Evolutionary conservation across 2,329 filamentous ascomycete genomes (phyloP).

Genomic region (Fusarium dimerum): DNA sequence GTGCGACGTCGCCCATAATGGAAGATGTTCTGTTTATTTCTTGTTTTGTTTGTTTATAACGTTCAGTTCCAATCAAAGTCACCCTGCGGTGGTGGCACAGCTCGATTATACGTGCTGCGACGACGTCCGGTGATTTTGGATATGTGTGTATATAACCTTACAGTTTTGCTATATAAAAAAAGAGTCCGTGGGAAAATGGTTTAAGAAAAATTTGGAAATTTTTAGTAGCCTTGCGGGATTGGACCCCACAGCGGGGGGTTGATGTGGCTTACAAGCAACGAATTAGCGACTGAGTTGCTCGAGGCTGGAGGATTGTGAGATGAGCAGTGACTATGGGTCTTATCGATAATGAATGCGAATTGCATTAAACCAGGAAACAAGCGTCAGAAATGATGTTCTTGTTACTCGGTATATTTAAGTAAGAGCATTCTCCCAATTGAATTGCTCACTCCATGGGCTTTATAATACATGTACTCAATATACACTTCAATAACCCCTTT

Average conservation of each 20-base stretch:
- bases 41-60: neutral
- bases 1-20: slow-evolving; percentile 46
- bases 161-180: slow-evolving; percentile 5
- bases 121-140: neutral
- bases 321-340: neutral
- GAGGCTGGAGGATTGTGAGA: slow-evolving; percentile 22
- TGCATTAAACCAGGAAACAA: neutral
- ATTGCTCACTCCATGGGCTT: no score
- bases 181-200: slow-evolving; percentile 12
- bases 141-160: neutral
- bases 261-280: neutral
- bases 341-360: neutral
- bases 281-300: slow-evolving; percentile 4
- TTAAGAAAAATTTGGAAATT: slow-evolving; percentile 28
- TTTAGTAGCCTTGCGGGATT: slow-evolving; percentile 26
- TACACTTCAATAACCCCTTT: no score
- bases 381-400: no score
- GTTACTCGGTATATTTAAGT: no score
- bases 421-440: no score
- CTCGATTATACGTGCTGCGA: neutral
- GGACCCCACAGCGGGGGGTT: slow-evolving; percentile 26
- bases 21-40: neutral
- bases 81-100: neutral
- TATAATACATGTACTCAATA: no score
- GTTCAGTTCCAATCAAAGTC: neutral